Conservation (phyloP, 495 filamentous ascomycete genomes). For the Xylaria venustula region DNA sequence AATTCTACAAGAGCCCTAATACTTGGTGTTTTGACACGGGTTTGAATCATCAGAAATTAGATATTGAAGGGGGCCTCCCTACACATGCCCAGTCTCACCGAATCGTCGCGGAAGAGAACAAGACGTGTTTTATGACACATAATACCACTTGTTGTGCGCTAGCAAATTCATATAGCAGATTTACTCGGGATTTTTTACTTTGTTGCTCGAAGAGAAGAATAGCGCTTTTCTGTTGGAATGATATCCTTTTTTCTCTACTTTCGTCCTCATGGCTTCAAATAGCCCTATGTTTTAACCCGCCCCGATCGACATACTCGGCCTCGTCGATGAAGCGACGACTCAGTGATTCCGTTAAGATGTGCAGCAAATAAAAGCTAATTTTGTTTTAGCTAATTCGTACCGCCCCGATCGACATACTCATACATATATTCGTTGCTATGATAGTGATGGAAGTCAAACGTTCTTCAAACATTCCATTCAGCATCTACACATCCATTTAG, state of each 20-base stretch:
- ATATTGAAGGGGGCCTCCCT: not conserved
- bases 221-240: not conserved
- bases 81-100: not conserved
- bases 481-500: too few species aligned
- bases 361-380: too few species aligned
- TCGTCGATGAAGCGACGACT: too few species aligned
- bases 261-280: not conserved
- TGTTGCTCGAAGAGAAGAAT: not conserved
- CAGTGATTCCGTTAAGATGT: too few species aligned
- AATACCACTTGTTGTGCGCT: not conserved
- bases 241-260: not conserved
- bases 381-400: too few species aligned
- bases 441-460: too few species aligned
- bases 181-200: slow-evolving; percentile 1
- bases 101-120: not conserved
- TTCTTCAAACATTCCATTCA: too few species aligned
- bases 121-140: not conserved
- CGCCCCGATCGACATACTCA: too few species aligned
- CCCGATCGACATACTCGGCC: too few species aligned
- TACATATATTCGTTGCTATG: too few species aligned
- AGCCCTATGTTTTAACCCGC: too few species aligned
- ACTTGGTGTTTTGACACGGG: not conserved
- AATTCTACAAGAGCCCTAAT: too few species aligned
- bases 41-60: not conserved
- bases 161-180: not conserved